Evolutionary conservation across 2,329 filamentous ascomycete genomes (phyloP).

Genomic region (Pezicula radicicola): DNA sequence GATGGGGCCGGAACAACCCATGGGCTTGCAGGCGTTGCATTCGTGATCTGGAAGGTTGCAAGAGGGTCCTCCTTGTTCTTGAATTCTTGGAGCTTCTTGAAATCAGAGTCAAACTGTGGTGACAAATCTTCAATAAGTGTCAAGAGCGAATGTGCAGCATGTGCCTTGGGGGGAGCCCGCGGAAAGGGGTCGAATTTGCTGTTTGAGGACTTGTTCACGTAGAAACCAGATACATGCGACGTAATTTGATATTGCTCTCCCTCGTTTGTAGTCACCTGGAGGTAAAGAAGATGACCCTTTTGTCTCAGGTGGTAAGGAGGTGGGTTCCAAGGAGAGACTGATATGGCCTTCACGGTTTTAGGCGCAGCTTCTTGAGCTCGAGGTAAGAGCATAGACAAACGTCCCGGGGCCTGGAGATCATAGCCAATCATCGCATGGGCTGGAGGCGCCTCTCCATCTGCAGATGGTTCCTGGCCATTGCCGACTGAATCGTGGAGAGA

Average conservation of each 20-base stretch:
- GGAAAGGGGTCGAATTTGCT: constrained; percentile 92
- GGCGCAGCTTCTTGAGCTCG: constrained; percentile 64
- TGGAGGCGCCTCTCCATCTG: constrained; percentile 32
- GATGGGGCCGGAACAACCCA: constrained; percentile 78
- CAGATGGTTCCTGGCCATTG: constrained; percentile 30
- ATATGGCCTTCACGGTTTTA: constrained; percentile 87
- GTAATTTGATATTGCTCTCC: constrained; percentile 95
- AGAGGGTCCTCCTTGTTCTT: constrained; percentile 85
- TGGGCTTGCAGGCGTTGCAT: constrained; percentile 86
- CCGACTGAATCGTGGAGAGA: constrained; percentile 81
- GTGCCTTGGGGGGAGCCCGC: constrained; percentile 72
- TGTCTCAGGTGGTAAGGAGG: constrained; percentile 88
- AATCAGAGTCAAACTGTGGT: constrained; percentile 74
- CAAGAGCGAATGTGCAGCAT: constrained; percentile 81
- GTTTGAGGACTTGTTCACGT: constrained; percentile 93
- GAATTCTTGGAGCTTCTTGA: constrained; percentile 76
- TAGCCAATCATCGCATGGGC: constrained; percentile 66
- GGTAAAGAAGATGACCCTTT: constrained; percentile 88
- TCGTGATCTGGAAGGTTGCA: constrained; percentile 92
- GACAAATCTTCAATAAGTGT: constrained; percentile 76
- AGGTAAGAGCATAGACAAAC: constrained; percentile 70
- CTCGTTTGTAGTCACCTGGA: constrained; percentile 86
- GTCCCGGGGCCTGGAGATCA: constrained; percentile 68
- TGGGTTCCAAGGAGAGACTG: constrained; percentile 93
- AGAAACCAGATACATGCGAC: constrained; percentile 91